Base-by-base conservation (phyloP, 2,329 filamentous ascomycete species). In the Xylariaceae sp. region DNA sequence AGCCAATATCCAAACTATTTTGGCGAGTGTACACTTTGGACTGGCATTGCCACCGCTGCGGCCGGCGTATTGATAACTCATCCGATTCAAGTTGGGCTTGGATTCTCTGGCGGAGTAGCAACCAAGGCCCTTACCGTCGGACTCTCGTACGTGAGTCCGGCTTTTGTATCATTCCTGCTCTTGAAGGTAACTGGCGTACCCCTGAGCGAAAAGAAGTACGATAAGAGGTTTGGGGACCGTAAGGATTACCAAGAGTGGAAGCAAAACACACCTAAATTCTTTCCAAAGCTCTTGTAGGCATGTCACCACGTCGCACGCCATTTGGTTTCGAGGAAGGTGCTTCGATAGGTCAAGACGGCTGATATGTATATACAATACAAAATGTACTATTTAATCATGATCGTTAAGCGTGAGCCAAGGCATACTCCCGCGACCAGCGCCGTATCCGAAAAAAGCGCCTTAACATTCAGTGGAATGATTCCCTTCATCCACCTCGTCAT, bases 211-310 rank as follows among this genome's bases (percentile, higher is more conserved):
- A 69, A 67, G 32, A 86, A 86, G 64, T 86, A 87, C 54, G 79
- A 86, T 60, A 72, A 78, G 62, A 66, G 67, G 39, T 86, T 78
- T 53, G 81, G 80, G 0, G 66, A 81, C 47, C 67, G 77, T 31
- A 74, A 78, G 62, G 81, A 85, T 47, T 85, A 87, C 54, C 72
- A 79, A 56, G 67, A 76, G 59, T 86, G 82, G 82, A 85, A 83
- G 69, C 66, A 69, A 62, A 76, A 79, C 53, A 85, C 79, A 15
- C 79, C 80, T 0, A 77, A 76, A 64, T 75, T 85, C 56, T 64
- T 85, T 45, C 80, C 81, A 0, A 83, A 79, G 62, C 51, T 84
- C 11, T 79, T 17, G 8, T 32, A 26, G 11, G 11, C 6, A 11
- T 11, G 22, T 26, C 6, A 26, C 11, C 6, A 26, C 22, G 6